A percentile compares a stretch with the other conserved stretches of the same genome.
Conservation (phyloP, 176 grass and related monocot genomes). For the Musa beccarii region DNA sequence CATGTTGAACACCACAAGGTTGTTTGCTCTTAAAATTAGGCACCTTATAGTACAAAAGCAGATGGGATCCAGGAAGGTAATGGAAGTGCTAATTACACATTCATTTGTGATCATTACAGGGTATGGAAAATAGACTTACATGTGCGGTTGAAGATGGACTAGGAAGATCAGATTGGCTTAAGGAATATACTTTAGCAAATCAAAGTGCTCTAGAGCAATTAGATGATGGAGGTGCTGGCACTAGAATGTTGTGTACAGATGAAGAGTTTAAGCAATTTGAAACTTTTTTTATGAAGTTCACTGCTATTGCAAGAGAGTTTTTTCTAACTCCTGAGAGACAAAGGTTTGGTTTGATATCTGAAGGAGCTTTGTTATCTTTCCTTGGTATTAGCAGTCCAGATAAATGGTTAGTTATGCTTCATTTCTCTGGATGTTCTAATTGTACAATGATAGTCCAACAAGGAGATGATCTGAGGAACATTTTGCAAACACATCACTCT, state of each 20-base stretch:
- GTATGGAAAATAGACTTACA: conserved; percentile 55
- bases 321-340: conserved; percentile 72
- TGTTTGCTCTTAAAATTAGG: conserved; percentile 5
- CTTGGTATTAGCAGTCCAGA: conserved; percentile 36
- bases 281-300: conserved; percentile 60
- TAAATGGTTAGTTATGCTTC: conserved; percentile 54
- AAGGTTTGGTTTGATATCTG: conserved; percentile 65
- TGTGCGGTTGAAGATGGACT: conserved; percentile 39
- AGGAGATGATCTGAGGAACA: conserved; percentile 51
- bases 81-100: conserved; percentile 29
- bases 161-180: conserved; percentile 44
- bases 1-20: conserved; percentile 43
- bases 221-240: conserved; percentile 29
- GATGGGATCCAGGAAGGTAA: conserved; percentile 10
- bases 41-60: background rate
- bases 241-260: conserved; percentile 36
- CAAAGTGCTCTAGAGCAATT: conserved; percentile 41
- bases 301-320: conserved; percentile 64
- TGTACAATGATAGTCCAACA: conserved; percentile 64
- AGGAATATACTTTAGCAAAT: conserved; percentile 69
- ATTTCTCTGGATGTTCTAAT: conserved; percentile 57
- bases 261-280: conserved; percentile 65
- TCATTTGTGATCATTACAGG: conserved; percentile 57
- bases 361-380: conserved; percentile 42
- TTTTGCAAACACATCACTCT: conserved; percentile 54